phyloP scores from a whole-genome alignment of 257 asterid species.

The Capsicum chinense region DNA sequence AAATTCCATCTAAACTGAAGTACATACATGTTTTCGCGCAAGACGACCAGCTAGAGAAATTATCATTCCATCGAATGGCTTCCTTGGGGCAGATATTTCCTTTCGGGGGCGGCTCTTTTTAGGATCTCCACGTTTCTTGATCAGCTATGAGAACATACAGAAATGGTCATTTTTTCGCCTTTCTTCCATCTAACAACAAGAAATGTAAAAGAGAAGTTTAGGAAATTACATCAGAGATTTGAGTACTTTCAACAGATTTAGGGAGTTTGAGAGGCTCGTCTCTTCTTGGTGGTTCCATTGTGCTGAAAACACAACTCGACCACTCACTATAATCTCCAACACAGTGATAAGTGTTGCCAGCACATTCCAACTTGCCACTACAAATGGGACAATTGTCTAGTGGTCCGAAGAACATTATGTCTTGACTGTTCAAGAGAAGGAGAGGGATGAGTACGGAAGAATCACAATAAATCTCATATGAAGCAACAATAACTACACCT shows the following conservation, averaged over 20 bases:
- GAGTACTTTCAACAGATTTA: constrained; percentile 55
- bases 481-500: not conserved
- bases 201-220: not conserved
- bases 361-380: constrained; percentile 44
- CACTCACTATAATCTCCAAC: constrained; percentile 67
- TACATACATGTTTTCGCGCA: constrained; percentile 61
- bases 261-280: constrained; percentile 62
- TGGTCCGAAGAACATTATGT: constrained; percentile 73
- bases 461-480: not conserved
- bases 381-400: constrained; percentile 63
- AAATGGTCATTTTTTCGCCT: not conserved
- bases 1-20: not conserved
- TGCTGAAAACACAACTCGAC: constrained; percentile 64
- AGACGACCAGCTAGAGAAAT: constrained; percentile 80
- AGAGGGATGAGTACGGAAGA: not conserved
- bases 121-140: constrained; percentile 50
- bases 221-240: constrained; percentile 49
- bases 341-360: constrained; percentile 49
- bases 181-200: not conserved
- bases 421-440: constrained; percentile 58
- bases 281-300: constrained; percentile 64
- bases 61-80: constrained; percentile 67
- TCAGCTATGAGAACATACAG: constrained; percentile 47
- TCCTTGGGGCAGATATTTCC: constrained; percentile 34
- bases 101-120: constrained; percentile 40